Evolutionary conservation across 208 protist species (phyloP).

Genomic region (Entamoeba invadens): DNA sequence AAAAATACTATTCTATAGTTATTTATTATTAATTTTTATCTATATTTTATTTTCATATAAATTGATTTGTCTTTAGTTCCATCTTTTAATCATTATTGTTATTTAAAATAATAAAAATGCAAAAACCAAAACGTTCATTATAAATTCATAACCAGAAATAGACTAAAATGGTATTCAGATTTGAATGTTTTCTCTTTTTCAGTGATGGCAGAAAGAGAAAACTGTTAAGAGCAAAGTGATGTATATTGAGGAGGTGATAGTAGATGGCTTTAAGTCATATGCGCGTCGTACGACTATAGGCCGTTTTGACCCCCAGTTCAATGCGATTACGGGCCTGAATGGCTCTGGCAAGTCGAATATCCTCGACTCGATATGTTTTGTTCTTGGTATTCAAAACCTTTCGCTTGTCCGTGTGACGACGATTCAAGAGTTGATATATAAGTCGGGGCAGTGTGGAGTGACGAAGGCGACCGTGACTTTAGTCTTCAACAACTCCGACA

Average conservation of each 20-base stretch:
- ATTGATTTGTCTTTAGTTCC: no score
- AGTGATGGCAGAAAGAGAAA: neutral
- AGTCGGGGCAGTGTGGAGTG: constrained; percentile 92
- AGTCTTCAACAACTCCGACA: constrained; percentile 91
- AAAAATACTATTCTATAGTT: no score
- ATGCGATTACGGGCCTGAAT: constrained; percentile 98
- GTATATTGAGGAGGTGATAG: constrained; percentile 90
- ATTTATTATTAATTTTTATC: no score
- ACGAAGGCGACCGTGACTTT: constrained; percentile 95
- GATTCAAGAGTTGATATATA: constrained; percentile 94
- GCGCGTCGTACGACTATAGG: constrained; percentile 74
- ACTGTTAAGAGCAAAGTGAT: constrained; percentile 48
- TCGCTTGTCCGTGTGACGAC: constrained; percentile 70
- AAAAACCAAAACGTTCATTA: no score
- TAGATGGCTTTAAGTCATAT: constrained; percentile 99
- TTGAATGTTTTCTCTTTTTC: neutral
- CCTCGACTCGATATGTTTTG: constrained; percentile 99
- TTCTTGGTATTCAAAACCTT: constrained; percentile 97
- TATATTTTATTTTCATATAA: no score
- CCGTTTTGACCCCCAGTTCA: constrained; percentile 89
- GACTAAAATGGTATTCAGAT: no score
- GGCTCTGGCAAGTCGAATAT: constrained; percentile 98
- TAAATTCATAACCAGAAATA: no score
- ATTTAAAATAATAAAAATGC: no score
- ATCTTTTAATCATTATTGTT: no score